These are phyloP conservation scores for Veloporphyrellus conicus DNA, from an alignment of 1,284 basidiomycete genomes.

Conservation along the genomic window DNA sequence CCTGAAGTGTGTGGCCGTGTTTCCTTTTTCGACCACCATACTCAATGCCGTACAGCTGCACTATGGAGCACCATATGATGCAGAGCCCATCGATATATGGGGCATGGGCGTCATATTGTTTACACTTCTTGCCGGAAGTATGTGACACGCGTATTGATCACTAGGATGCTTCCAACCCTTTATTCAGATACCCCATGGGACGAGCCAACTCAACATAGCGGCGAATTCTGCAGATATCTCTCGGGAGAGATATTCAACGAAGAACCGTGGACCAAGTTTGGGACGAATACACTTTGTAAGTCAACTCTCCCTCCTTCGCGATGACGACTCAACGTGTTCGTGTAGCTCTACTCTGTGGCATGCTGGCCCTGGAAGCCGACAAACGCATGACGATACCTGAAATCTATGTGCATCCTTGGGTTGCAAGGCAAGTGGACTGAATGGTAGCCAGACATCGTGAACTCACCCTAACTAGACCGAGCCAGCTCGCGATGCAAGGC, in stretches of 20 bases:
- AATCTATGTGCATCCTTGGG: constrained; percentile 77
- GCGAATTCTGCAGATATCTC: constrained; percentile 77
- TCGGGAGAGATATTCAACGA: constrained; percentile 74
- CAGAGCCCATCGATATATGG: constrained; percentile 95
- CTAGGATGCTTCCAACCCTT: background rate
- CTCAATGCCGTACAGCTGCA: constrained; percentile 40
- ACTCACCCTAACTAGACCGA: constrained; percentile 46
- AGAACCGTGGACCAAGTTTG: constrained; percentile 79
- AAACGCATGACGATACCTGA: constrained; percentile 69
- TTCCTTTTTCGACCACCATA: background rate
- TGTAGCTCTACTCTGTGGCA: constrained; percentile 65
- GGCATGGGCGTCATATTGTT: constrained; percentile 95
- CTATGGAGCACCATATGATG: constrained; percentile 64
- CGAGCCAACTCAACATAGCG: constrained; percentile 76
- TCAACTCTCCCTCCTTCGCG: constrained; percentile 4
- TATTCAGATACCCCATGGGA: constrained; percentile 93
- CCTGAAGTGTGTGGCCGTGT: constrained; percentile 66
- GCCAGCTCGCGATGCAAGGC: constrained; percentile 62
- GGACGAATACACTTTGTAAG: constrained; percentile 58
- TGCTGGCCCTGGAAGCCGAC: constrained; percentile 72
- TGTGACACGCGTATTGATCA: constrained; percentile 32
- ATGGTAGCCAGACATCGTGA: background rate
- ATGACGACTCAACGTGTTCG: background rate
- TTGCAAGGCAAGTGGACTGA: constrained; percentile 49
- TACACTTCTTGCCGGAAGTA: constrained; percentile 88